A percentile compares a stretch with the other conserved stretches of the same genome.
Conservation (phyloP, 371 early-diverging fungal species). For the Mucor circinelloides region DNA sequence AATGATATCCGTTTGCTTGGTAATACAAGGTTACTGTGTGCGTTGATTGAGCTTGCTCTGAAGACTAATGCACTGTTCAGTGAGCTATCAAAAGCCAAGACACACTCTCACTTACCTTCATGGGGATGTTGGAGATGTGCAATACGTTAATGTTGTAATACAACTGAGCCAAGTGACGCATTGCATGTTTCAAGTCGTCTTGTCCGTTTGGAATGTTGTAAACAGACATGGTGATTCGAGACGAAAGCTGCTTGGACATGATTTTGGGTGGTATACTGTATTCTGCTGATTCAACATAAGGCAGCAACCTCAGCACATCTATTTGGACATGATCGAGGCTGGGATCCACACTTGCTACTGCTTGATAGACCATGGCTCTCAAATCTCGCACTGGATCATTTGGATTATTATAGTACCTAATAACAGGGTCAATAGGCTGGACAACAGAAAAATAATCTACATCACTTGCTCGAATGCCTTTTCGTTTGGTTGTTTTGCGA, state of each 20-base stretch:
- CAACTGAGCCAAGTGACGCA: conserved; percentile 32
- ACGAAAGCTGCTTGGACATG: conserved; percentile 13
- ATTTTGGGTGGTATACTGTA: conserved; percentile 1
- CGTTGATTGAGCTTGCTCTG: conserved; percentile 21
- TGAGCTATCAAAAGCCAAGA: background rate
- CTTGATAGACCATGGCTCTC: conserved; percentile 15
- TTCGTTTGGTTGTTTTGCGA: conserved; percentile 16
- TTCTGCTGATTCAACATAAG: background rate
- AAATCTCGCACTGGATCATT: conserved; percentile 21
- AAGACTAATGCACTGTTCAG: conserved; percentile 1
- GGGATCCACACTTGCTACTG: background rate
- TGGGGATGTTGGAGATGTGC: conserved; percentile 36
- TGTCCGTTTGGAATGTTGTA: conserved; percentile 36
- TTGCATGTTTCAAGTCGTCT: conserved; percentile 30
- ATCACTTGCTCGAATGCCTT: conserved; percentile 20
- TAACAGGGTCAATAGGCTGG: background rate
- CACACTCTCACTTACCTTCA: conserved; percentile 21
- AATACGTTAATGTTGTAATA: conserved; percentile 32
- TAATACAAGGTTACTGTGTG: conserved; percentile 31
- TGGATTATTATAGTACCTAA: conserved; percentile 29
- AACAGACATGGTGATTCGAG: conserved; percentile 28
- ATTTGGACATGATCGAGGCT: conserved; percentile 24
- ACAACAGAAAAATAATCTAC: background rate
- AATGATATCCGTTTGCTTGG: conserved; percentile 26
- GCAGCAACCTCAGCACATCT: conserved; percentile 23